Conservation (phyloP, 2,329 filamentous ascomycete genomes). For the Beauveria rudraprayagi region DNA sequence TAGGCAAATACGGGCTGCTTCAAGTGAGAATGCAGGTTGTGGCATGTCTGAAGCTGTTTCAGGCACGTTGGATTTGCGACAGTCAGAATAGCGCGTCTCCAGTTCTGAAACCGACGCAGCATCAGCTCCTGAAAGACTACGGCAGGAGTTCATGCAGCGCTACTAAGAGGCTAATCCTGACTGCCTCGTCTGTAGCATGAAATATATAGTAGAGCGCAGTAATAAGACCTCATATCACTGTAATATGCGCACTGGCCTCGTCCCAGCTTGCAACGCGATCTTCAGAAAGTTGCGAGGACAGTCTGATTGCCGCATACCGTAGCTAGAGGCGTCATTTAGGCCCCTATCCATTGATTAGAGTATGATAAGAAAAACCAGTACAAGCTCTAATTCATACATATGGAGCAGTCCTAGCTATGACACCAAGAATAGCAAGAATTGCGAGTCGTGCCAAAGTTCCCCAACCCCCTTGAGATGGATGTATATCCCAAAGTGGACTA, state of each 20-base stretch:
- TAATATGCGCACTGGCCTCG: background rate
- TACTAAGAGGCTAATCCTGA: background rate
- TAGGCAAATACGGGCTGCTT: background rate
- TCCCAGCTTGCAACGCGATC: background rate
- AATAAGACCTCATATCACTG: background rate
- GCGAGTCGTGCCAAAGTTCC: background rate
- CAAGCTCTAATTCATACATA: background rate
- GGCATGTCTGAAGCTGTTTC: conserved; percentile 6
- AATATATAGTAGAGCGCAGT: background rate
- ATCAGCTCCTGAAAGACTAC: conserved; percentile 6
- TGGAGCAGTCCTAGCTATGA: background rate
- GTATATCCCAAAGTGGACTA: background rate
- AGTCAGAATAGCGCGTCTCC: conserved; percentile 1
- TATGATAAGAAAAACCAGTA: too few species aligned
- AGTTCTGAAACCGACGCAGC: conserved; percentile 6
- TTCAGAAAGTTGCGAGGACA: background rate
- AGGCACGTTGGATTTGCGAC: conserved; percentile 2
- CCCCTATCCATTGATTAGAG: background rate
- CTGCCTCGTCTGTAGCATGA: background rate
- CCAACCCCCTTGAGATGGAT: background rate
- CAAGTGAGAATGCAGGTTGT: background rate
- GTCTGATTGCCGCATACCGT: background rate
- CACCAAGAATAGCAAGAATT: background rate
- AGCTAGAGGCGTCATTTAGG: background rate
- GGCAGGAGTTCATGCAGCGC: background rate